Base-by-base conservation (phyloP, 805 yeast genomes). In the Myxozyma vanderwaltii region DNA sequence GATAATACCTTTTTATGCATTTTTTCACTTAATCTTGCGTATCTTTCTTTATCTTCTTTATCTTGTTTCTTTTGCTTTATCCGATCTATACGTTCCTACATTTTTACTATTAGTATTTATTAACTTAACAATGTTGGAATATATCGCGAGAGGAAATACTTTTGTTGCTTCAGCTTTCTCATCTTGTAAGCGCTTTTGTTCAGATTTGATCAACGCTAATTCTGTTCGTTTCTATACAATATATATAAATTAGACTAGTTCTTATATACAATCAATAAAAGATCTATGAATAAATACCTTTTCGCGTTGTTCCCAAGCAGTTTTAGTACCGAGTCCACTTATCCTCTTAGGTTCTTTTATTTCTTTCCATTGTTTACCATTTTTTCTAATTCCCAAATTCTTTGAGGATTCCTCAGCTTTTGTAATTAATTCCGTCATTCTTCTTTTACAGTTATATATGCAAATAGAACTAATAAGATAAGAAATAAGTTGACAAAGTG, bases 1-100 rank as follows among this genome's bases (percentile, higher is more conserved):
- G 15, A 31, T 15, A 33, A 8, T 38, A 84, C 88, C 85, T 91
- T 91, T 44, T 87, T 87, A 71, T 90, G 92, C 96, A 92, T 89
- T 75, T 87, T 89, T 57, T 82, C 81, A 12, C 96, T 94, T 71
- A 92, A 72, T 70, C 79, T 79, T 69, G 88, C 96, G 70, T 85
- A 89, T 68, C 99, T 82, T 72, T 92, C 97, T 74, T 83, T 84
- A 74, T 92, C 99, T 58, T 82, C 97, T 78, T 86, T 87, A 72
- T 83, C 82, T 67, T 85, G 51, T 29, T 31, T 45, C 33, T 45
- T 33, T 17, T 51, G 54, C 36, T 58, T 91, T 70, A 87, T 82
- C 74, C 88, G 85, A 66, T 86, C 89, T 54, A 85, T 71, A 23
- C 79, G 82, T 26, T 80, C 81, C 47, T 85, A 8, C n/a, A n/a